Evolutionary conservation across 305 asterid genomes (phyloP), one percentile per base, ranked within the genome.

Genomic region (Fraxinus sp.): DNA sequence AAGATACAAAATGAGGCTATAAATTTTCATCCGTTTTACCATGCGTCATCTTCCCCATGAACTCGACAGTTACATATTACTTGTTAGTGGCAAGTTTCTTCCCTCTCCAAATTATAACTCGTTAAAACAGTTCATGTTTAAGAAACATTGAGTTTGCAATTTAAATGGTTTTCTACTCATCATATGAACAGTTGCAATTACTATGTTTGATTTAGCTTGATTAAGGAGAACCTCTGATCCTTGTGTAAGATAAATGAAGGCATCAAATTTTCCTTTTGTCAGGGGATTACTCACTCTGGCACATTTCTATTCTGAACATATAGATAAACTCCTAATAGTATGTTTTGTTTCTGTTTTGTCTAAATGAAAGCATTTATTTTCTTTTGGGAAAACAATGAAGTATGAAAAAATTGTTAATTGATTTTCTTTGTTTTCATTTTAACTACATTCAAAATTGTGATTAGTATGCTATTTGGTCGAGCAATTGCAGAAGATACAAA

Each of bases 181-280:
- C 9, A 20, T 7, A 20, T 75, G 59, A 37, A 75, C 4, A 14
- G 30, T 4, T 22, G 18, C 14, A 37, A 26, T n/a, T 39, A 75
- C 79, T 20, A 37, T 75, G 79, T 39, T n/a, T 70, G 83, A 77
- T 77, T 49, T 84, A 59, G 49, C 79, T 39, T 78, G 79, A 84
- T 79, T 72, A 77, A 28, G 49, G 74, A 73, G 78, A 83, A 18
- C 77, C 37, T 39, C 46, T 66, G 20, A 75, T 70, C 84, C 59
- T 71, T 41, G 49, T 76, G 78, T 66, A 78, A 11, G 77, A 39
- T 66, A 78, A 46, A 79, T 41, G 73, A 32, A 37, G 64, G 80
- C 74, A 57, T 36, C 7, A 59, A 59, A 52, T n/a, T 52, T 52
- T 52, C 64, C 24, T 52, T 14, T 57, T 59, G 28, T 59, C 70